phyloP scores from a whole-genome alignment of 306 rosid species.

The Pterocarpus macrocarpus region DNA sequence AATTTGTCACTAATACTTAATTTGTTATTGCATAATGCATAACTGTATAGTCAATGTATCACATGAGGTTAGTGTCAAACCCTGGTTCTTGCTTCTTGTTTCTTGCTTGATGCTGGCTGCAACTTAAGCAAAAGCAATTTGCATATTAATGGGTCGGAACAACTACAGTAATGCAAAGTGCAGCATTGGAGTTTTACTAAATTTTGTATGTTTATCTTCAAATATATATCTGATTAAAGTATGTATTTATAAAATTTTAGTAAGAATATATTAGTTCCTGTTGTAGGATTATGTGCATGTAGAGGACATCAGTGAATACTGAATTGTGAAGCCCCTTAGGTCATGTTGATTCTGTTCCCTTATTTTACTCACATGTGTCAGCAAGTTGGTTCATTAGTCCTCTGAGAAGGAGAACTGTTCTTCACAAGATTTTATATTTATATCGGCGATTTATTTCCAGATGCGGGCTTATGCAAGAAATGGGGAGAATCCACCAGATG shows the following conservation, averaged over 20 bases:
- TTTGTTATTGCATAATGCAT: background rate
- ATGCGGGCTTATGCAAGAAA: constrained; percentile 90
- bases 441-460: constrained; percentile 51
- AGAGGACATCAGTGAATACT: background rate
- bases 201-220: background rate
- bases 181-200: background rate
- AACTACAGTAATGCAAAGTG: background rate
- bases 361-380: background rate
- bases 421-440: constrained; percentile 13
- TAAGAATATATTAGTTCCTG: constrained; percentile 11
- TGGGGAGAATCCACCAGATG: constrained; percentile 93
- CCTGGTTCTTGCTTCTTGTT: constrained; percentile 13
- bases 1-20: constrained; percentile 1
- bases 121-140: constrained; percentile 17
- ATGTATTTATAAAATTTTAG: background rate
- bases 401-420: constrained; percentile 6
- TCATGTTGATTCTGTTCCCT: background rate
- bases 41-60: background rate
- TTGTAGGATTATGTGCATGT: background rate
- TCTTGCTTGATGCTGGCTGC: constrained; percentile 20
- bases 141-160: background rate
- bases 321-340: background rate
- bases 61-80: constrained; percentile 1
- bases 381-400: background rate
- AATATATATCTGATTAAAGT: background rate